Evolutionary conservation across 257 asterid genomes (phyloP), one percentile per base, ranked within the genome.

Genomic region (Solanum ossicruentum): DNA sequence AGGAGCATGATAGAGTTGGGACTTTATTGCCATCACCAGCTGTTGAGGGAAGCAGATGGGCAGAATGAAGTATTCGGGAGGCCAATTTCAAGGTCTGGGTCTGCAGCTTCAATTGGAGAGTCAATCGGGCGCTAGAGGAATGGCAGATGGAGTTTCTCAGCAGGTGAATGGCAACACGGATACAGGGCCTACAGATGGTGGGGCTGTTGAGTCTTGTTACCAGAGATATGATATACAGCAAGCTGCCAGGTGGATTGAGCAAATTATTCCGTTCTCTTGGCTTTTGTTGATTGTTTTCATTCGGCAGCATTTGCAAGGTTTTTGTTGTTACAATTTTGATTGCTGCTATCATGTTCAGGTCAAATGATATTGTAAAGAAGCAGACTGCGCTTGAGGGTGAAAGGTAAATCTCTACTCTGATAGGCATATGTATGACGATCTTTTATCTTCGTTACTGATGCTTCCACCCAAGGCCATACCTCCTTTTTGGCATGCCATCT

Each of bases 301-400:
- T 58, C 97, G 97, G 3, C 97, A 93, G 85, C 98, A 94, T 88
- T 85, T 94, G 87, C 93, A 94, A 91, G 98, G 98, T 92, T 75
- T 93, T 94, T 85, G 85, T 89, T 85, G 93, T 90, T 47, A 90
- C 97, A 82, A 92, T 95, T 77, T 92, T 93, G 94, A 85, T 95
- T 83, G 94, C 99, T 91, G 97, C 92, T 8, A 88, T 94, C 84
- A 91, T 95, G 98, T 94, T 94, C 84, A 95, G 93, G 92, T 95
- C 98, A 10, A 95, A 95, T 88, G 98, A 92, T 89, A 84, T 95
- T 84, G 91, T 95, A 36, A 89, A 93, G 86, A 93, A 90, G 90
- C 98, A 95, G 91, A 94, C 98, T 52, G 94, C 99, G 54, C 94
- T 95, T 78, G 93, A 95, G 98, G 93, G 95, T 10, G 98, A 94